Conservation (phyloP, 2,329 filamentous ascomycete species). For the Epicoccum sorghinum region DNA sequence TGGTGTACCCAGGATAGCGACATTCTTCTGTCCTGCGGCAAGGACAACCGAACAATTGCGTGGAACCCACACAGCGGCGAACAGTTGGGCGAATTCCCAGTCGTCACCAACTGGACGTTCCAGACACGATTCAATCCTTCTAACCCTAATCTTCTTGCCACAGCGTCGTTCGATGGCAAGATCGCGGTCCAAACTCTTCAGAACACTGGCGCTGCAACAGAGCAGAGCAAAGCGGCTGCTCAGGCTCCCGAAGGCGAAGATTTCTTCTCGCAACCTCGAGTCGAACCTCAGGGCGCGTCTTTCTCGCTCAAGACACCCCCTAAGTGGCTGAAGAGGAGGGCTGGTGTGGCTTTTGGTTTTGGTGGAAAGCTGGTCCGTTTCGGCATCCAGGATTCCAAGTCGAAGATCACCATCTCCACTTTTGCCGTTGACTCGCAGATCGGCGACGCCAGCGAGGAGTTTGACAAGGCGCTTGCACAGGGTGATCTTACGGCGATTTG, state of each 20-base stretch:
- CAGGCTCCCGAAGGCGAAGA: slow-evolving; percentile 85
- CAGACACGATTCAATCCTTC: slow-evolving; percentile 91
- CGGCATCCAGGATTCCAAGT: slow-evolving; percentile 70
- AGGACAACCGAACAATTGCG: slow-evolving; percentile 92
- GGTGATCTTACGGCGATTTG: slow-evolving; percentile 82
- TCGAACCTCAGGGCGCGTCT: slow-evolving; percentile 85
- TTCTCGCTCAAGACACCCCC: slow-evolving; percentile 88
- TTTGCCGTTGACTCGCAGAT: slow-evolving; percentile 88
- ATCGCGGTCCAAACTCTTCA: slow-evolving; percentile 93
- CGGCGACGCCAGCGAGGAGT: slow-evolving; percentile 81
- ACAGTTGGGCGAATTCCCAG: slow-evolving; percentile 87
- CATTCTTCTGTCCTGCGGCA: slow-evolving; percentile 88
- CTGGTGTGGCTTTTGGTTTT: slow-evolving; percentile 90
- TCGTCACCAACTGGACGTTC: slow-evolving; percentile 99
- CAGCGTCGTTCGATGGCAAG: slow-evolving; percentile 96
- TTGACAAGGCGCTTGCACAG: slow-evolving; percentile 79
- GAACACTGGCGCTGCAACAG: slow-evolving; percentile 82
- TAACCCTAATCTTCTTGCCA: slow-evolving; percentile 90
- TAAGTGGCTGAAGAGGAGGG: slow-evolving; percentile 85
- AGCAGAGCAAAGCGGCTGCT: slow-evolving; percentile 62
- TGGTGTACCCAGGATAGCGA: slow-evolving; percentile 94
- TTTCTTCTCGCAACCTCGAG: slow-evolving; percentile 93
- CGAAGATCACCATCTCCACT: slow-evolving; percentile 82
- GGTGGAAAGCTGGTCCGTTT: slow-evolving; percentile 89
- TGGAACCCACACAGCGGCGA: slow-evolving; percentile 97